A percentile compares a stretch with the other conserved stretches of the same genome.
These are phyloP conservation scores for Letharia lupina DNA, from an alignment of 495 filamentous ascomycete species.

Conservation along the genomic window DNA sequence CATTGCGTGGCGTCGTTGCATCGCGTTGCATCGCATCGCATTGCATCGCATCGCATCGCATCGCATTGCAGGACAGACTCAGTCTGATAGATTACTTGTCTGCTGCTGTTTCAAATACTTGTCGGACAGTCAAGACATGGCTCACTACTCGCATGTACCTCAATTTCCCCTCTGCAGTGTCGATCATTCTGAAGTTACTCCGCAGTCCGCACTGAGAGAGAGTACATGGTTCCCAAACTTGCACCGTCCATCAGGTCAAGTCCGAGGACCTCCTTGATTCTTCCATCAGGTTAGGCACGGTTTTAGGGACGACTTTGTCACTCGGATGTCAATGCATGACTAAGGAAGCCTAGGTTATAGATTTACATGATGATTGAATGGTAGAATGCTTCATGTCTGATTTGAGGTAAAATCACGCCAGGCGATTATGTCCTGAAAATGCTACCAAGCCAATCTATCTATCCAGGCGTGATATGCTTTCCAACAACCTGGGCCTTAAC, in stretches of 20 bases:
- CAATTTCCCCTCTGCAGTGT: background rate
- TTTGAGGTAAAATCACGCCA: background rate
- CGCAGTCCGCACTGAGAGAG: too few relatives aligned
- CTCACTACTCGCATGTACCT: background rate
- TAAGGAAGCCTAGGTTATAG: background rate
- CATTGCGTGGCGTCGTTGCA: background rate
- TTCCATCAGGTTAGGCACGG: too few relatives aligned
- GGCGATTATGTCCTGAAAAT: background rate
- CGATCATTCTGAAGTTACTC: background rate
- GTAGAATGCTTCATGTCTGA: background rate
- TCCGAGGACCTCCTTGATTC: too few relatives aligned
- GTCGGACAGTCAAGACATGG: background rate
- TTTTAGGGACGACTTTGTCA: too few relatives aligned
- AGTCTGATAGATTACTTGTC: background rate
- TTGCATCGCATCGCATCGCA: background rate
- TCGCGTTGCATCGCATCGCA: background rate
- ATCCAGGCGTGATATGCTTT: background rate
- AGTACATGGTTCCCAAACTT: too few relatives aligned
- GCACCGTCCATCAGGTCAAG: too few relatives aligned
- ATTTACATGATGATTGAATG: background rate
- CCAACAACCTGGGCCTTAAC: background rate
- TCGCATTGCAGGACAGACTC: background rate
- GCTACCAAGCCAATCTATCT: background rate
- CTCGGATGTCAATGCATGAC: too few relatives aligned
- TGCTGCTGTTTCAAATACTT: background rate